These are phyloP conservation scores for Halenospora varia DNA, from an alignment of 495 filamentous ascomycete genomes.

Conservation along the genomic window DNA sequence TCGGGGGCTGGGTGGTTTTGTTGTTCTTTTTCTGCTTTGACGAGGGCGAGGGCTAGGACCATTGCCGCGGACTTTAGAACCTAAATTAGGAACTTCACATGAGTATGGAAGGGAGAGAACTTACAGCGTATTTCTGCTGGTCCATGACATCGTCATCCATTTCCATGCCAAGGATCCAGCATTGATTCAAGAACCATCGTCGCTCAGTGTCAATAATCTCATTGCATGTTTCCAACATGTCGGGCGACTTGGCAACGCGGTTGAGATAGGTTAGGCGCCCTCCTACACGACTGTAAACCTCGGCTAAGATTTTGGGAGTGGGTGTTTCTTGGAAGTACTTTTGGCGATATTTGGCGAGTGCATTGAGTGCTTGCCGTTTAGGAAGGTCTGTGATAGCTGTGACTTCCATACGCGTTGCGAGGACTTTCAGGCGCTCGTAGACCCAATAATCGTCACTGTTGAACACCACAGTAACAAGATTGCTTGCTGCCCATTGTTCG, in stretches of 20 bases:
- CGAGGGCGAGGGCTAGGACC: slow-evolving; percentile 86
- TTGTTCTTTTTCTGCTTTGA: slow-evolving; percentile 71
- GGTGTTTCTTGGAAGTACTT: slow-evolving; percentile 62
- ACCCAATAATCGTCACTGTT: slow-evolving; percentile 98
- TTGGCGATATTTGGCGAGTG: slow-evolving; percentile 69
- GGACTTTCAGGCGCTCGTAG: slow-evolving; percentile 86
- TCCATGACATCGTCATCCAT: slow-evolving; percentile 99
- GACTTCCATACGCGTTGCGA: slow-evolving; percentile 89
- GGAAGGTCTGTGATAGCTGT: slow-evolving; percentile 77
- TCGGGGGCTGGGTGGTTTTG: slow-evolving; percentile 54
- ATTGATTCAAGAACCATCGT: slow-evolving; percentile 92
- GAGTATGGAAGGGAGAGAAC: slow-evolving; percentile 24
- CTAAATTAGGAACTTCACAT: slow-evolving; percentile 9
- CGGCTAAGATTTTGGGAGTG: slow-evolving; percentile 51
- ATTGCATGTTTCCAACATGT: slow-evolving; percentile 76
- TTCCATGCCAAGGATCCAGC: slow-evolving; percentile 83
- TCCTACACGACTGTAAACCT: slow-evolving; percentile 81
- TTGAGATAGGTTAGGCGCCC: slow-evolving; percentile 84
- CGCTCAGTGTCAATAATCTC: slow-evolving; percentile 79
- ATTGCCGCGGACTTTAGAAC: slow-evolving; percentile 74
- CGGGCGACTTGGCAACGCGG: slow-evolving; percentile 71
- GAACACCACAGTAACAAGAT: slow-evolving; percentile 83
- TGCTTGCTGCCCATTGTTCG: slow-evolving; percentile 90
- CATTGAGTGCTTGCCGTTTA: slow-evolving; percentile 68
- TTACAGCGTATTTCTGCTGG: slow-evolving; percentile 88